Base-by-base conservation (phyloP, 257 asterid species). In the Penstemon davidsonii region DNA sequence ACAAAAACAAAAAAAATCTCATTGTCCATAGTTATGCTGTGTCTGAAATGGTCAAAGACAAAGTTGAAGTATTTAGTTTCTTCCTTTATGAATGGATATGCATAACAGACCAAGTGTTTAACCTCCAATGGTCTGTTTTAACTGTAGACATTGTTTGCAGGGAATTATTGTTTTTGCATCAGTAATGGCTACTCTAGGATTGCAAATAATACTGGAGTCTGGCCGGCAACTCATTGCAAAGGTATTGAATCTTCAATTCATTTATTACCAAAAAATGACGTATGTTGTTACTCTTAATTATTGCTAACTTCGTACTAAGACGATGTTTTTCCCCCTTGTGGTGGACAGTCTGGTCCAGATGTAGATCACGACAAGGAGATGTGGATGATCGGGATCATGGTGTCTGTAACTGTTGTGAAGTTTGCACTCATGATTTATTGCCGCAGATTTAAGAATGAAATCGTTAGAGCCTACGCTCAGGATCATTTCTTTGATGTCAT, bases 151-250 rank as follows among this genome's bases (percentile, higher is more conserved):
- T 53, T n/a, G 2, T n/a, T 49, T 5, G 15, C 89, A 92, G 96
- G 96, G 98, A 41, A 88, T 92, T 38, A 87, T 92, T 60, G 95
- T 87, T 42, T 92, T 92, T 72, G 96, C 98, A 50, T 89, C 98
- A 37, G 88, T 87, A 19, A 92, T 92, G 96, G 96, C 96, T 37
- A 92, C 98, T 42, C 79, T 92, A 38, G 98, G 98, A 75, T 70
- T 89, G 67, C 96, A 92, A 83, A 86, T 89, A 67, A 77, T 92
- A 71, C 81, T 92, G 9, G 96, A 92, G 75, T 89, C 98, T 62
- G 88, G 69, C 51, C 82, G 91, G 62, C 86, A 92, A 75, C 79
- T 92, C 46, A 9, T 86, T 60, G 73, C 87, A 6, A 81, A 86
- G 98, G 96, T 89, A 83, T 59, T 73, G 37, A 47, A 40, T 43